Evolutionary conservation across 306 rosid genomes (phyloP), one percentile per base, ranked within the genome.

Genomic region (Phaseolus lunatus): DNA sequence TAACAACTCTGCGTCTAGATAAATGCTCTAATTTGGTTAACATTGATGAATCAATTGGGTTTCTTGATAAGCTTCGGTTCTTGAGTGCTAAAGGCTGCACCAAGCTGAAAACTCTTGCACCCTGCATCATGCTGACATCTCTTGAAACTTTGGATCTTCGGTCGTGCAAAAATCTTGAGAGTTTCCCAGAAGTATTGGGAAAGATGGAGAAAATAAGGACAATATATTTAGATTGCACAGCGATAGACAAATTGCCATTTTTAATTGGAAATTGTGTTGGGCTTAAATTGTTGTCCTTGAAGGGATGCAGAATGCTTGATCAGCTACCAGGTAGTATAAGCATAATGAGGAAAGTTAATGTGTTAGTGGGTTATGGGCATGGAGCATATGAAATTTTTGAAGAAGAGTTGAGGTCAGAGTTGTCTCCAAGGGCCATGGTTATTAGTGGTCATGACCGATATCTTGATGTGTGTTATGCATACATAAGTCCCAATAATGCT

Each of bases 121-220:
- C 18, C 10, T 13, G 5, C 49, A 58, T 78, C 76, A 57, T n/a
- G 26, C 12, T 78, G 70, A 31, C 70, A 43, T 78, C 82, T 57
- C 62, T 78, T 3, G 77, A 78, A 68, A 78, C 59, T 20, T 20
- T 78, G 14, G 63, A 78, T 18, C 73, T 77, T 18, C 3, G 54
- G 29, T 2, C 48, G 9, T 67, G 81, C n/a, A 1, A n/a, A 9
- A 2, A 23, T 65, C 81, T 77, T 14, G 3, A 37, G 74, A 39
- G 75, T 3, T 66, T 77, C 31, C 33, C 62, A 22, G 33, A 57
- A 57, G 63, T 23, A 22, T 1, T 22, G 16, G 82, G 54, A 70
- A 15, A 20, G 22, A 67, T 77, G 81, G 75, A 67, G 26, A 77
- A 77, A 18, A 77, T 53, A 24, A 47, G 43, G 54, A 29, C 18